Percentiles rank a stretch among this genome's conserved stretches.
These are phyloP conservation scores for Cyclotella baltica DNA, from an alignment of 108 stramenopile genomes.

Conservation along the genomic window DNA sequence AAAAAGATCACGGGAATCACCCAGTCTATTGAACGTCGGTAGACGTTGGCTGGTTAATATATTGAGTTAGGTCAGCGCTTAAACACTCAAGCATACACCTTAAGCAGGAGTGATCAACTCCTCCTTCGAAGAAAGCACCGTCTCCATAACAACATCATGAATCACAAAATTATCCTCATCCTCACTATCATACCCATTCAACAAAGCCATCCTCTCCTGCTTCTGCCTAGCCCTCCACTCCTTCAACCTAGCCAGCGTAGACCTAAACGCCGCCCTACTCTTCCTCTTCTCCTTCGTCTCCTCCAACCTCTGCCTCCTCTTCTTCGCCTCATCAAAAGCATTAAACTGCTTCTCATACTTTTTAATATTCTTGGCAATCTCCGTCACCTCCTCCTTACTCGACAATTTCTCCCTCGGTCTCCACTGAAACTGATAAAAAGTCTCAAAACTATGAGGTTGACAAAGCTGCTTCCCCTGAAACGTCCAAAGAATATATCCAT, in stretches of 20 bases:
- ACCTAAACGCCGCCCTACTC: constrained; percentile 71
- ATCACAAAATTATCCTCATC: constrained; percentile 78
- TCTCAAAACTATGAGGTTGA: constrained; percentile 86
- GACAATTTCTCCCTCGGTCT: constrained; percentile 91
- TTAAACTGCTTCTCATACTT: constrained; percentile 99
- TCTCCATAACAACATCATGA: constrained; percentile 77
- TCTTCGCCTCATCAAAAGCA: constrained; percentile 92
- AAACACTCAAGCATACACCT: not conserved
- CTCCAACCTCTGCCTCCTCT: constrained; percentile 75
- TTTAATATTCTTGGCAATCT: constrained; percentile 91
- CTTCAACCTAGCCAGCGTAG: constrained; percentile 64
- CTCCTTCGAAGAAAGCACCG: constrained; percentile 84
- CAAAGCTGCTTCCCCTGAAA: constrained; percentile 94
- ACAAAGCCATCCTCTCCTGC: constrained; percentile 68
- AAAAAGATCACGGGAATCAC: not conserved
- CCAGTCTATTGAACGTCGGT: no score
- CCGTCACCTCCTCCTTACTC: constrained; percentile 78
- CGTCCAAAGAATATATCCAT: constrained; percentile 94
- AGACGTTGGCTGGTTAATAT: not conserved
- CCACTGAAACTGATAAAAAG: constrained; percentile 97
- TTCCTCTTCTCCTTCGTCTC: constrained; percentile 89
- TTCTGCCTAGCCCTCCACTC: constrained; percentile 69
- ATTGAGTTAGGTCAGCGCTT: not conserved
- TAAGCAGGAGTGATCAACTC: constrained; percentile 72
- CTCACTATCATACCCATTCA: constrained; percentile 86